Evolutionary conservation across 305 asterid genomes (phyloP), one percentile per base, ranked within the genome.

Genomic region (Solanum hybrid): DNA sequence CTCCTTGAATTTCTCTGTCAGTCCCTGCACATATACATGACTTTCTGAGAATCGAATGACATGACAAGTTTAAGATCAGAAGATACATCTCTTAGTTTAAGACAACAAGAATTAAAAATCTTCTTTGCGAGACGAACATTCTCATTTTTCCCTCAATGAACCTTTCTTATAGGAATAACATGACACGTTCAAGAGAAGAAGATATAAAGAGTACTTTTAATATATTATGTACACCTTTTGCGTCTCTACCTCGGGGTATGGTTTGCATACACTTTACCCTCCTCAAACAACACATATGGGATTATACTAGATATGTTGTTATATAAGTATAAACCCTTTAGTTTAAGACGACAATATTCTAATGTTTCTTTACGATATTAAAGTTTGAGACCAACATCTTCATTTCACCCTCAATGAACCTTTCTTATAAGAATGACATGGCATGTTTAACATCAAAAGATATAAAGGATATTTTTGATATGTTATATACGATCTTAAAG

Each of bases 1-100:
- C 95, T 97, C 99, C 95, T 97, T 97, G 94, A 97, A 97, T 90
- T 97, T 97, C 89, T 97, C 99, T 6, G 99, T 96, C 91, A 97
- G 92, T 17, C 99, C 99, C 99, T 96, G 95, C 93, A 94, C 56
- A 78, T n/a, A 88, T 77, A 88, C 56, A 17, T 38, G 38, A 42
- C 22, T 29, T 51, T 38, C 27, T 88, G 17, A 86, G 78, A 37
- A 31, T 27, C 69, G 9, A 71, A 27, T 78, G 56, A 36, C 10
- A 17, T n/a, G 17, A 78, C 9, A 34, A 5, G 10, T 10, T 35
- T 78, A 78, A 34, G 10, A 73, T 14, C 19, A 27, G 17, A 12
- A 42, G 2, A 42, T 11, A 71, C 17, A 2, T 19, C 19, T 71
- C 7, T 71, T 71, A 10, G 17, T 69, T 24, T 69, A 69, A 69